These are phyloP conservation scores for Plasmodium billcollinsi DNA, from an alignment of 169 alveolate genomes.

Conservation along the genomic window DNA sequence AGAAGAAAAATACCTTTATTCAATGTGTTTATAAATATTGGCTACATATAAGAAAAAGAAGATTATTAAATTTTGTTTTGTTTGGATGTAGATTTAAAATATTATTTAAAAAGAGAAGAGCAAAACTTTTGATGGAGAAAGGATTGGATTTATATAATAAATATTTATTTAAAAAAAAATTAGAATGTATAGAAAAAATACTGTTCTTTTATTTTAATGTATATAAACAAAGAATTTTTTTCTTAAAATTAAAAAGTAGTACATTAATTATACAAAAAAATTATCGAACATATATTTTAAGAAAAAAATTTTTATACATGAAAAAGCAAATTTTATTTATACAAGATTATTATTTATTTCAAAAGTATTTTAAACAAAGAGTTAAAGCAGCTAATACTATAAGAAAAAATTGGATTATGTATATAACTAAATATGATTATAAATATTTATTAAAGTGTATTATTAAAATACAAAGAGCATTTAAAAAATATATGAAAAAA, in stretches of 20 bases:
- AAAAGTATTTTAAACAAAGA: conserved; percentile 51
- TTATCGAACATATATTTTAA: conserved; percentile 23
- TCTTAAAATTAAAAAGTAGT: conserved; percentile 25
- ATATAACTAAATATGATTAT: conserved; percentile 64
- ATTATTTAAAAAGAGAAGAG: conserved; percentile 58
- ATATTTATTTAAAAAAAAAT: conserved; percentile 35
- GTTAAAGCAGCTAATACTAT: conserved; percentile 47
- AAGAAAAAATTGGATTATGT: conserved; percentile 55
- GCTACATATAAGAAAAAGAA: conserved; percentile 57
- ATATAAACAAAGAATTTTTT: conserved; percentile 52
- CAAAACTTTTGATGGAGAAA: conserved; percentile 40
- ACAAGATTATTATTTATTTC: conserved; percentile 67
- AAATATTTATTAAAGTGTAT: conserved; percentile 23
- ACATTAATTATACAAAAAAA: conserved; percentile 55
- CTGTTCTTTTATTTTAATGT: conserved; percentile 67
- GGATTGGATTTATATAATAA: conserved; percentile 49
- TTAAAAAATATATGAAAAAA: conserved; percentile 49
- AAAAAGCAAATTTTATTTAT: conserved; percentile 35
- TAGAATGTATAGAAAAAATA: conserved; percentile 35
- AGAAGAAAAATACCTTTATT: conserved; percentile 69
- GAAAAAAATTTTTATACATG: conserved; percentile 45
- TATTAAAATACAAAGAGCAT: conserved; percentile 61
- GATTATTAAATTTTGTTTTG: conserved; percentile 43
- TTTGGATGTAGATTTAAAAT: conserved; percentile 74
- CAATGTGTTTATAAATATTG: conserved; percentile 78